A percentile compares a stretch with the other conserved stretches of the same genome.
Evolutionary conservation across 2,329 filamentous ascomycete species (phyloP).

Genomic region (Escovopsis sp.): DNA sequence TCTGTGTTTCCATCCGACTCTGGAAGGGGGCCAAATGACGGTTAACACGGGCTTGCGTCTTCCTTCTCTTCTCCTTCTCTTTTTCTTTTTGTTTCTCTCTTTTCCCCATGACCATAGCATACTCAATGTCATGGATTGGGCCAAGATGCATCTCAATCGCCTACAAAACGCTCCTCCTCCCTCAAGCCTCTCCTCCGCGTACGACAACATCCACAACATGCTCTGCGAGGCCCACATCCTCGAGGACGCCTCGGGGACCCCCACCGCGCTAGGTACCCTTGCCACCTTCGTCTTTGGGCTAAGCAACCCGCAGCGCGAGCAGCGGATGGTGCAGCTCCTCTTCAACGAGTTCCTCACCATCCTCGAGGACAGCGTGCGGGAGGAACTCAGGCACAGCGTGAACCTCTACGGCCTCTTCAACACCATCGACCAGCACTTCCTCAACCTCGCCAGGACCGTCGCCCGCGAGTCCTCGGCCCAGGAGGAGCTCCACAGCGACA

Average conservation of each 20-base stretch:
- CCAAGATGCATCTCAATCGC: conserved; percentile 64
- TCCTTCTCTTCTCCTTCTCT: conserved; percentile 6
- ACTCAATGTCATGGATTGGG: conserved; percentile 93
- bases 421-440: conserved; percentile 76
- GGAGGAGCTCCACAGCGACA: conserved; percentile 64
- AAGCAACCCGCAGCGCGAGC: conserved; percentile 67
- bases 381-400: conserved; percentile 66
- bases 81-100: too few relatives aligned
- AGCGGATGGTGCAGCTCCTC: conserved; percentile 65
- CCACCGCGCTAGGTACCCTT: conserved; percentile 53
- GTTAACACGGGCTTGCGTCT: conserved; percentile 6
- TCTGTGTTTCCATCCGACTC: background rate
- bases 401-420: conserved; percentile 83
- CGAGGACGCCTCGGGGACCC: conserved; percentile 36
- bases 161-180: conserved; percentile 46
- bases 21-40: conserved; percentile 3
- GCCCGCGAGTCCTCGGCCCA: conserved; percentile 71
- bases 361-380: conserved; percentile 77
- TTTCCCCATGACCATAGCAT: conserved; percentile 36
- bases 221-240: conserved; percentile 50
- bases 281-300: conserved; percentile 63
- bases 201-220: conserved; percentile 70
- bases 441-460: conserved; percentile 73
- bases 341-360: conserved; percentile 73
- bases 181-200: conserved; percentile 46